A percentile compares a stretch with the other conserved stretches of the same genome.
phyloP scores from a whole-genome alignment of 805 yeast genomes.

The Saccharomycopsis babjevae region DNA sequence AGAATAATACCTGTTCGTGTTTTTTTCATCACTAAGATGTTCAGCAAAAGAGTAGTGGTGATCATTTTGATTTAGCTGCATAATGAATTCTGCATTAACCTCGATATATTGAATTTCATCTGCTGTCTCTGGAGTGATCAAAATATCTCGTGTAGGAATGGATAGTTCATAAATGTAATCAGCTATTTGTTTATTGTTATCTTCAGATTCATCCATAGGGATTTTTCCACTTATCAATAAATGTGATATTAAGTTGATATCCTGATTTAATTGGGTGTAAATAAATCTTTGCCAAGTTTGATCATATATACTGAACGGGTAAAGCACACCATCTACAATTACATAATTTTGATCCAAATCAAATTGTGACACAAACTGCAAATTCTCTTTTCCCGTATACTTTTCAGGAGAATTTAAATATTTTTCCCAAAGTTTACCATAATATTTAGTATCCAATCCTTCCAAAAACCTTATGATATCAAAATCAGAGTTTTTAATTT shows the following conservation, averaged over 20 bases:
- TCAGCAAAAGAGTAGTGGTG: constrained; percentile 20
- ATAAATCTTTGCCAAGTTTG: constrained; percentile 42
- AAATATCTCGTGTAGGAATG: constrained; percentile 34
- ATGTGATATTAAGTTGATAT: constrained; percentile 28
- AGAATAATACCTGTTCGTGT: constrained; percentile 21
- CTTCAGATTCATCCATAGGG: constrained; percentile 20
- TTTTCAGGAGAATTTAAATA: constrained; percentile 9
- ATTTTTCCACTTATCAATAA: constrained; percentile 24
- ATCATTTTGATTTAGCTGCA: constrained; percentile 2
- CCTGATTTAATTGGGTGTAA: constrained; percentile 44
- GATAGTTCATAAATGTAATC: constrained; percentile 36
- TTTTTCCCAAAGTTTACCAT: constrained; percentile 6
- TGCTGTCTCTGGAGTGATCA: constrained; percentile 40
- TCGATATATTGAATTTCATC: constrained; percentile 25
- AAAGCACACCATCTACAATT: constrained; percentile 65
- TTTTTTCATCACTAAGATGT: neutral
- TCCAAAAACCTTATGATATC: neutral
- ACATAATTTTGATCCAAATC: constrained; percentile 41
- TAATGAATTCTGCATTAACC: constrained; percentile 18
- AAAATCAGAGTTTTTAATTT: neutral
- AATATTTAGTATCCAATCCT: neutral
- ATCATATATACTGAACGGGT: constrained; percentile 34
- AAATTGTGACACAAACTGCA: constrained; percentile 28
- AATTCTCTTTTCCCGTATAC: constrained; percentile 13
- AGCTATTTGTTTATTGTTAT: constrained; percentile 27